These are phyloP conservation scores for Letharia columbiana DNA, from an alignment of 495 filamentous ascomycete genomes.

Conservation along the genomic window DNA sequence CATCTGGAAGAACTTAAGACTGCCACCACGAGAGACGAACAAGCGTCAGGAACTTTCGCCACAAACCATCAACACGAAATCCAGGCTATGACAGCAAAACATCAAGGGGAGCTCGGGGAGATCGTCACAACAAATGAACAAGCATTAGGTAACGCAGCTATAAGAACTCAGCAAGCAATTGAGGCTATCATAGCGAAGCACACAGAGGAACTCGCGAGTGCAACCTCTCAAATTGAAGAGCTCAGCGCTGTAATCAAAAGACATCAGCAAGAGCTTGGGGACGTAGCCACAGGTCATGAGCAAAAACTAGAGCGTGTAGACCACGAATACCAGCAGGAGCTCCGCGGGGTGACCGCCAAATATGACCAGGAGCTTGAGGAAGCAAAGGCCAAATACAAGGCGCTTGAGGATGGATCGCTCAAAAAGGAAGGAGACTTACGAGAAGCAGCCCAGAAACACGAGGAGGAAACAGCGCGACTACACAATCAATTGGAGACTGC, in stretches of 20 bases:
- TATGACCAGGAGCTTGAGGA: constrained; percentile 12
- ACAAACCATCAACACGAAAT: constrained; percentile 12
- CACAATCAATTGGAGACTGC: background rate
- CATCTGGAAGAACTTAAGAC: constrained; percentile 4
- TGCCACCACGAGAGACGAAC: background rate
- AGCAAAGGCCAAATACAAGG: background rate
- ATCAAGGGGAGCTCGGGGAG: background rate
- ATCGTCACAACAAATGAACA: background rate
- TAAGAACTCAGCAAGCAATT: background rate
- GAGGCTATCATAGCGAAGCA: background rate
- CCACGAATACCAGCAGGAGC: background rate
- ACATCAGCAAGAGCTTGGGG: constrained; percentile 5
- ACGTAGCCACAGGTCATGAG: constrained; percentile 14
- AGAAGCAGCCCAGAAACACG: background rate
- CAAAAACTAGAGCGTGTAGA: constrained; percentile 7
- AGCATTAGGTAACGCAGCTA: constrained; percentile 5
- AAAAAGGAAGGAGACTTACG: background rate
- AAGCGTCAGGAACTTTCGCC: constrained; percentile 5
- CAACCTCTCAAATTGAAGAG: constrained; percentile 5
- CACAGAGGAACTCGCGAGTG: constrained; percentile 3
- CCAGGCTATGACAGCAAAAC: constrained; percentile 6
- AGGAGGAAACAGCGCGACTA: constrained; percentile 3
- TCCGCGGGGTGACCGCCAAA: background rate
- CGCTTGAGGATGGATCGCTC: background rate
- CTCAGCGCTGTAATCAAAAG: background rate